These are phyloP conservation scores for Lactarius indigo DNA, from an alignment of 768 basidiomycete genomes.

Conservation along the genomic window DNA sequence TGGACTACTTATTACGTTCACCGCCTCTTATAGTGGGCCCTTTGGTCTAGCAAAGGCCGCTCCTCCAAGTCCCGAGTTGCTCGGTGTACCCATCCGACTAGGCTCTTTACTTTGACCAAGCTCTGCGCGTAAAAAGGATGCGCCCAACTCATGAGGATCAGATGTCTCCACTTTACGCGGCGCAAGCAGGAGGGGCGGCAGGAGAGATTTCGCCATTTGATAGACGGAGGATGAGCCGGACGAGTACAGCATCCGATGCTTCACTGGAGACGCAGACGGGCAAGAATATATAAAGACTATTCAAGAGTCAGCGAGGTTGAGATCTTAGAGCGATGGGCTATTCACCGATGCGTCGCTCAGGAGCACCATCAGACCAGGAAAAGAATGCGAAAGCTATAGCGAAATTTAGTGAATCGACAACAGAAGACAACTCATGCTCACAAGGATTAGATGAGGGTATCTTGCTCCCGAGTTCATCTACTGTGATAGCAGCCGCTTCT, in stretches of 20 bases:
- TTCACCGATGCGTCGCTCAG: slow-evolving; percentile 60
- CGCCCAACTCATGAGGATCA: slow-evolving; percentile 69
- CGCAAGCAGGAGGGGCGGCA: slow-evolving; percentile 42
- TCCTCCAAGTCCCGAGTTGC: slow-evolving; percentile 32
- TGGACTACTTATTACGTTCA: background rate
- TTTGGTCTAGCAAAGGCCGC: slow-evolving; percentile 66
- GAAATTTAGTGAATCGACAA: slow-evolving; percentile 14
- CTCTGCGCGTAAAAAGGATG: slow-evolving; percentile 55
- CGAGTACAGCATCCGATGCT: slow-evolving; percentile 87
- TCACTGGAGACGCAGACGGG: slow-evolving; percentile 75
- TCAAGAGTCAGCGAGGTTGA: slow-evolving; percentile 4
- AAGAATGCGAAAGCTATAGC: slow-evolving; percentile 56
- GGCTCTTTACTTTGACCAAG: slow-evolving; percentile 39
- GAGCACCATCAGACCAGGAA: slow-evolving; percentile 54
- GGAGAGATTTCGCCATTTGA: slow-evolving; percentile 50
- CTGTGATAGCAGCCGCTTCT: slow-evolving; percentile 38
- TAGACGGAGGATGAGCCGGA: slow-evolving; percentile 59
- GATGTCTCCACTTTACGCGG: slow-evolving; percentile 79
- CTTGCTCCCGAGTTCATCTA: slow-evolving; percentile 43
- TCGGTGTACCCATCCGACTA: slow-evolving; percentile 25
- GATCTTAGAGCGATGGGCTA: slow-evolving; percentile 5
- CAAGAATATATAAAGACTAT: slow-evolving; percentile 92
- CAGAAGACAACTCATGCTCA: slow-evolving; percentile 28
- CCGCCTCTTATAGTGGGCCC: slow-evolving; percentile 59
- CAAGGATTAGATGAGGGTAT: slow-evolving; percentile 61